phyloP scores from a whole-genome alignment of 495 filamentous ascomycete species.

The Penicillium canescens region DNA sequence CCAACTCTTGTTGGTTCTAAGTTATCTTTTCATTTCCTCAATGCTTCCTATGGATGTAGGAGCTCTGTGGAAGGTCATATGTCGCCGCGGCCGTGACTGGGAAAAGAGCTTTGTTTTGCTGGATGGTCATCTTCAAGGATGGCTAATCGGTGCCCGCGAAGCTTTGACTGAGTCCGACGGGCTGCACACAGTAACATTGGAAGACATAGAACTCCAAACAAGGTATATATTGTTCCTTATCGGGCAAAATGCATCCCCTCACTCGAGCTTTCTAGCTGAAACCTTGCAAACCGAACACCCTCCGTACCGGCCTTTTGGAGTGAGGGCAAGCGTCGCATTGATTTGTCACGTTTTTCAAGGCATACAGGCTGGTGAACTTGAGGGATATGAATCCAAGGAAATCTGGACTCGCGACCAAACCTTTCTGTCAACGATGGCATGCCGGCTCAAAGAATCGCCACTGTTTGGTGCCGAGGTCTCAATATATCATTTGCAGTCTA shows the following conservation, averaged over 20 bases:
- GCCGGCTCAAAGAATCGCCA: not conserved
- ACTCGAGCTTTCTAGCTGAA: not conserved
- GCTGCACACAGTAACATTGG: not conserved
- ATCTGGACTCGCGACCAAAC: not conserved
- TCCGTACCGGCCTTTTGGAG: not conserved
- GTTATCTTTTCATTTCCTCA: not conserved
- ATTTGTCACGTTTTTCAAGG: not conserved
- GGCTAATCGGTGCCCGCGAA: not conserved
- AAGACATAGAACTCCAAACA: not conserved
- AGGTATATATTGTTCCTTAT: not conserved
- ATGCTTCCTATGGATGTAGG: not conserved
- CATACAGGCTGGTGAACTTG: not conserved
- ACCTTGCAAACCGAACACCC: not conserved
- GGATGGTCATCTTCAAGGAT: not conserved
- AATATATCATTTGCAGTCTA: not conserved
- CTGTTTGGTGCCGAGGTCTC: not conserved
- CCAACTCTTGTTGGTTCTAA: slow-evolving; percentile 1
- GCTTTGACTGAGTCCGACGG: not conserved
- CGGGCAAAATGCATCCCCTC: not conserved
- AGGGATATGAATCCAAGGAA: not conserved
- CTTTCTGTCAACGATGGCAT: not conserved
- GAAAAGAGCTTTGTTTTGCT: not conserved
- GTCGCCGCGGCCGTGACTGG: not conserved
- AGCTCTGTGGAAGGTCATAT: not conserved
- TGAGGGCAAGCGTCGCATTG: not conserved